Conservation (phyloP, 441 rosid genomes). For the Pelargonium cotyledonis region DNA sequence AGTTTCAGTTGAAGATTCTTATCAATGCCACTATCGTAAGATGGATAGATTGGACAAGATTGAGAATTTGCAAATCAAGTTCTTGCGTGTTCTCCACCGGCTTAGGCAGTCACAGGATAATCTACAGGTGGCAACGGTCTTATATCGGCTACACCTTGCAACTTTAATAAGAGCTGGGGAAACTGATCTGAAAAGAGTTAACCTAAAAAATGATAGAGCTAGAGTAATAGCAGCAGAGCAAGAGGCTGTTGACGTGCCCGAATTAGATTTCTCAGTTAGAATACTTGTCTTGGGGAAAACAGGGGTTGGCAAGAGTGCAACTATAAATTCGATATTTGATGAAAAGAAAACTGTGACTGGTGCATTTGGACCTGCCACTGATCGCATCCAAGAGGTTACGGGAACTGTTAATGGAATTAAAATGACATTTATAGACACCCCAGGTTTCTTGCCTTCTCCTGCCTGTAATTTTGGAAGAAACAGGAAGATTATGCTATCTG, state of each 20-base stretch:
- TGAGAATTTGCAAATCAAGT: constrained; percentile 60
- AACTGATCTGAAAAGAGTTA: constrained; percentile 48
- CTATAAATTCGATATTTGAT: constrained; percentile 81
- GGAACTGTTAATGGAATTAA: constrained; percentile 66
- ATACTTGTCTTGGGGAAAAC: constrained; percentile 83
- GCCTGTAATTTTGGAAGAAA: constrained; percentile 51
- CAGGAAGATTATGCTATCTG: constrained; percentile 58
- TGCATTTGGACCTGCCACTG: constrained; percentile 76
- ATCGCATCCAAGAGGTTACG: constrained; percentile 54
- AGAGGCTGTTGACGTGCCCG: constrained; percentile 62
- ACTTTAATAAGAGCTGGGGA: constrained; percentile 69
- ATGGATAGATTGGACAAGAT: constrained; percentile 52
- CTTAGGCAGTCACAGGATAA: constrained; percentile 54
- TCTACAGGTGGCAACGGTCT: constrained; percentile 67
- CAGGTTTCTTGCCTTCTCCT: constrained; percentile 66
- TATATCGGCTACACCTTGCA: constrained; percentile 70
- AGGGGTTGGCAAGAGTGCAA: constrained; percentile 97
- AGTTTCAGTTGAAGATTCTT: constrained; percentile 33
- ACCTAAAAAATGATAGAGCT: constrained; percentile 41
- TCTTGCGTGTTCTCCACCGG: constrained; percentile 61
- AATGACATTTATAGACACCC: constrained; percentile 77
- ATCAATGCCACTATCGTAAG: constrained; percentile 24
- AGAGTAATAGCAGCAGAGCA: constrained; percentile 59
- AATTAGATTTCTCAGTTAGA: constrained; percentile 57
- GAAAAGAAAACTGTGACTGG: constrained; percentile 56